Conservation (phyloP, 495 filamentous ascomycete genomes). For the Aspergillus campestris region DNA sequence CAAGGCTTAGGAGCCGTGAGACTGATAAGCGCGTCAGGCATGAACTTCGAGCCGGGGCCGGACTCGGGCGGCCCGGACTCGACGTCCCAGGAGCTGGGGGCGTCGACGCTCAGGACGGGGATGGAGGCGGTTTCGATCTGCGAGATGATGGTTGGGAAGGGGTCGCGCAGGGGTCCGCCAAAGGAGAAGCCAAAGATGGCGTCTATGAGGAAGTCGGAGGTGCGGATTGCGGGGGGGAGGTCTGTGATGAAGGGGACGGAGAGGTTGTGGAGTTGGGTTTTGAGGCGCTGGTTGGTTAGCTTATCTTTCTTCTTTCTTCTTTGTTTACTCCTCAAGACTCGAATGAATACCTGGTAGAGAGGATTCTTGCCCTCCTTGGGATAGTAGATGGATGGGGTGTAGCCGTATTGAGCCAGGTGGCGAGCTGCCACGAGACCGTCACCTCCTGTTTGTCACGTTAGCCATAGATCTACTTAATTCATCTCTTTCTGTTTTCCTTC, state of each 20-base stretch:
- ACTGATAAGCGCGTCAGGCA: conserved; percentile 71
- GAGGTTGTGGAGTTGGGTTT: conserved; percentile 74
- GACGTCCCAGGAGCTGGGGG: conserved; percentile 90
- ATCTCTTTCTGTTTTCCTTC: neutral
- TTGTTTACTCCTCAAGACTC: too few species aligned
- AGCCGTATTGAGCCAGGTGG: conserved; percentile 91
- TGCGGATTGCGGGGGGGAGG: conserved; percentile 55
- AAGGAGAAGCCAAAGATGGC: conserved; percentile 97
- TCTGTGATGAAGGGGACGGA: conserved; percentile 78
- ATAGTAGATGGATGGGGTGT: conserved; percentile 84
- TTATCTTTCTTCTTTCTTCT: too few species aligned
- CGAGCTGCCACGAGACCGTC: conserved; percentile 93
- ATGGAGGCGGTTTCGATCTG: conserved; percentile 62
- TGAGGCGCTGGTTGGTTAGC: conserved; percentile 51
- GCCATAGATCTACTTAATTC: too few species aligned
- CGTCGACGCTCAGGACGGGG: conserved; percentile 82
- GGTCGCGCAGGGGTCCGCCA: conserved; percentile 82
- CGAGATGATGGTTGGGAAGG: conserved; percentile 72
- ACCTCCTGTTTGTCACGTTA: conserved; percentile 49
- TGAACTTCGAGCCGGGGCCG: conserved; percentile 72
- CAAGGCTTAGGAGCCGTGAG: conserved; percentile 94
- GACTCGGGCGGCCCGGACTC: conserved; percentile 69
- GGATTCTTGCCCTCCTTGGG: conserved; percentile 86
- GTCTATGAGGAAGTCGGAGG: conserved; percentile 76
- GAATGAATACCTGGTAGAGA: conserved; percentile 59